Evolutionary conservation across 176 grass and related monocot genomes (phyloP).

Genomic region (Oryza glumipatula): DNA sequence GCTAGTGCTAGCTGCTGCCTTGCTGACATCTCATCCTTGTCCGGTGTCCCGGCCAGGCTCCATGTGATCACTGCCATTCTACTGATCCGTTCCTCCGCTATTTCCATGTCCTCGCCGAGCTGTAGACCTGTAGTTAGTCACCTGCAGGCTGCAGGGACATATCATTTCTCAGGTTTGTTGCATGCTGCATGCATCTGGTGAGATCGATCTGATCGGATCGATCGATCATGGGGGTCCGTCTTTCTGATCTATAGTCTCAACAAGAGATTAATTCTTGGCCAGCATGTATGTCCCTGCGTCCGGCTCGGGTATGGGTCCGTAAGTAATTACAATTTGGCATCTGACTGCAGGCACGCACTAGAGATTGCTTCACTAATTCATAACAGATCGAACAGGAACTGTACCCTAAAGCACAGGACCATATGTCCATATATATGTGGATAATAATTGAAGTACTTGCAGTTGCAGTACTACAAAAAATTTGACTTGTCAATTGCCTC

Average conservation of each 20-base stretch:
- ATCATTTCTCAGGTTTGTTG: conserved; percentile 16
- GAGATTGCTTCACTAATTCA: conserved; percentile 2
- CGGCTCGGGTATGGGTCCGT: neutral
- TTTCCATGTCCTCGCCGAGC: neutral
- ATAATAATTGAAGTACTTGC: neutral
- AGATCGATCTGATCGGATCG: neutral
- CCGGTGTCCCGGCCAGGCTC: neutral
- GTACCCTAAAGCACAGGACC: neutral
- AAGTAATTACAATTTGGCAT: neutral
- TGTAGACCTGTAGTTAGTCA: neutral
- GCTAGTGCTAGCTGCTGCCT: neutral
- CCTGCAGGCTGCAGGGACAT: conserved; percentile 1
- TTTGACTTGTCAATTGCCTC: neutral
- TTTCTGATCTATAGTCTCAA: conserved; percentile 3
- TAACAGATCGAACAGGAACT: neutral
- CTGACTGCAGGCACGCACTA: conserved; percentile 9
- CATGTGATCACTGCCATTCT: neutral
- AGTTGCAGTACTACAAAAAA: neutral
- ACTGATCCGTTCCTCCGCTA: conserved; percentile 6
- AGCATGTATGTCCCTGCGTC: neutral
- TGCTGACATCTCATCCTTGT: conserved; percentile 9
- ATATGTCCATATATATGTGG: neutral
- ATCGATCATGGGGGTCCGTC: neutral
- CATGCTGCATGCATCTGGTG: neutral
- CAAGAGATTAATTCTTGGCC: neutral